phyloP scores from a whole-genome alignment of 1,284 basidiomycete genomes.

The Pyrrhoderma noxium region DNA sequence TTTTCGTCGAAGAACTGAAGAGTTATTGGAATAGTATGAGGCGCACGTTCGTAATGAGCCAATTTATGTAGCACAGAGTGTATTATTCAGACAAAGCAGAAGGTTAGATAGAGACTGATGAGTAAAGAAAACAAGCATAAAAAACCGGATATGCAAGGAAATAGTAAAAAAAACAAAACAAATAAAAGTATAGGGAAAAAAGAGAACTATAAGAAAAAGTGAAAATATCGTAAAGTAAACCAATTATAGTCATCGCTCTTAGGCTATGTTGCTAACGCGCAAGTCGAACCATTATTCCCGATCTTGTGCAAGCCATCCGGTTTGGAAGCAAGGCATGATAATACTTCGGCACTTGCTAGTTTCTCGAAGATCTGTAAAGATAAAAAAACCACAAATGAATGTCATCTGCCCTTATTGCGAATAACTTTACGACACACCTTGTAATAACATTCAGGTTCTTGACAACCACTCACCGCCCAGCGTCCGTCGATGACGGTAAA shows the following conservation, averaged over 20 bases:
- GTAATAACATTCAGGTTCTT: constrained; percentile 62
- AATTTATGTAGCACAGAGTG: too few relatives aligned
- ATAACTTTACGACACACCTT: constrained; percentile 41
- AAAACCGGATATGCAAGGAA: neutral
- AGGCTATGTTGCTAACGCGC: neutral
- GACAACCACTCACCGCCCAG: constrained; percentile 73
- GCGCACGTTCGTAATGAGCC: too few relatives aligned
- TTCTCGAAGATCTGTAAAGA: neutral
- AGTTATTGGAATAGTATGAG: too few relatives aligned
- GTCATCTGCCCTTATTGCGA: neutral
- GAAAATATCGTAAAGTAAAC: neutral
- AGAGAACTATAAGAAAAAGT: neutral
- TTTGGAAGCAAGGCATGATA: too few relatives aligned
- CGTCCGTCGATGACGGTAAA: constrained; percentile 73
- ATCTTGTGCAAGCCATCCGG: neutral
- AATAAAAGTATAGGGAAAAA: neutral
- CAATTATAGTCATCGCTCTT: neutral
- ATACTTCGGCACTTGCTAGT: neutral
- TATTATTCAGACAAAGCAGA: too few relatives aligned
- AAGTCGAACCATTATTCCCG: neutral
- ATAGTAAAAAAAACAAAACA: neutral
- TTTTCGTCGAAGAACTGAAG: too few relatives aligned
- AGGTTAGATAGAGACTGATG: neutral
- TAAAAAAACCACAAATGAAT: neutral
- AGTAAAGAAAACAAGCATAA: neutral